Evolutionary conservation across 305 asterid species (phyloP).

Genomic region (Fraxinus paxiana): DNA sequence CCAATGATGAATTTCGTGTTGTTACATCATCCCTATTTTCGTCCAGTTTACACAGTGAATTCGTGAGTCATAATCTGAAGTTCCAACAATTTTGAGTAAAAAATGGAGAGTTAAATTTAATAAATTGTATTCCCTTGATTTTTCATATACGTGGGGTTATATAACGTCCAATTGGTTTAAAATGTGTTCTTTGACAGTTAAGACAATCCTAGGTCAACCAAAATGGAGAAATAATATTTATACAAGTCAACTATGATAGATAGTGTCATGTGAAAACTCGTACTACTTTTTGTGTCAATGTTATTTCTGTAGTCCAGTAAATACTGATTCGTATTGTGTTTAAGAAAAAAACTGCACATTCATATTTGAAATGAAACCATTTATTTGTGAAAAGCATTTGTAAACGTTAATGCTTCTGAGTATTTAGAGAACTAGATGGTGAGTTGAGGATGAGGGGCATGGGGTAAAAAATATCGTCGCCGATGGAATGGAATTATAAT

Average conservation of each 20-base stretch:
- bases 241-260: background rate
- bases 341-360: background rate
- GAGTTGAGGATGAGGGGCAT: background rate
- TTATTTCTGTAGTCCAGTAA: background rate
- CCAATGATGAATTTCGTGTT: conserved; percentile 48
- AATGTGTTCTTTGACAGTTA: background rate
- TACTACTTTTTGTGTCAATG: background rate
- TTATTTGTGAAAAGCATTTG: background rate
- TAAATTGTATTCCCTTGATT: background rate
- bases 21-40: conserved; percentile 72
- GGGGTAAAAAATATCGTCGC: background rate
- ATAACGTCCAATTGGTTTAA: background rate
- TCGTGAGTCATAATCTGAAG: conserved; percentile 43
- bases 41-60: conserved; percentile 70
- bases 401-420: background rate
- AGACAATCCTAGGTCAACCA: background rate
- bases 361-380: background rate
- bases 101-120: background rate
- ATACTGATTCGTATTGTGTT: background rate
- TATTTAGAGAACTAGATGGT: background rate
- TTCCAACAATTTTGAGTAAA: background rate
- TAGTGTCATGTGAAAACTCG: background rate
- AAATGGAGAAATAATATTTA: background rate
- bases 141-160: background rate
- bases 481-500: background rate